Base-by-base conservation (phyloP, 805 yeast species). In the Teunomyces kruisii region DNA sequence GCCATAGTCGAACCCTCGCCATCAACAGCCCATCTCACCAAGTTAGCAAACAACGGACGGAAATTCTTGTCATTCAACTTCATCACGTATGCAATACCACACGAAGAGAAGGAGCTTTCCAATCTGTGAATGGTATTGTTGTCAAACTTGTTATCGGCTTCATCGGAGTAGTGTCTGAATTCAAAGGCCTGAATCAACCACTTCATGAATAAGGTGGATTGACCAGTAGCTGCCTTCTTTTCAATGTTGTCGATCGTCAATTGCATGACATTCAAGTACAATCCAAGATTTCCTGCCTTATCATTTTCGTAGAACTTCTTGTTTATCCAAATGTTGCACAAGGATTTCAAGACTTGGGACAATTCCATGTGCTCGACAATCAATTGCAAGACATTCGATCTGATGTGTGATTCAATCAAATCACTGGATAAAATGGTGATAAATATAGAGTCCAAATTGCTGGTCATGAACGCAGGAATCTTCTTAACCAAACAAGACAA, bases 41-140 rank as follows among this genome's bases (percentile, higher is more conserved):
- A 72, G 19, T 84, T 74, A 6, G 91, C 92, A 68, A 94, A 94
- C 59, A 88, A 72, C 14, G 99, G 99, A 60, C 97, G 81, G 76
- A 94, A 94, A 16, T 84, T 80, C 69, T 88, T 89, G 63, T 94
- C 99, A 62, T 94, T 94, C 67, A 94, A 78, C 66, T 92, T 91
- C 84, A 94, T 77, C 14, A 92, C 95, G 54, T 82, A 84, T 17
- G 73, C 72, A 52, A 92, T 80, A 15, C 87, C 91, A 60, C 90
- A 80, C 31, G 78, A 72, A 55, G 86, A 85, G 59, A 86, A 80
- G 9, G 85, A 77, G 14, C 89, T 76, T 61, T 92, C 98, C 51
- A 92, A 80, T 54, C 96, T 78, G 62, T 86, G 83, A 52, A 87
- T 72, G 9, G 96, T 84, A 59, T 88, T 88, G 51, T 69, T 76